Base-by-base conservation (phyloP, 345 rosid species). In the Gossypium herbaceum region DNA sequence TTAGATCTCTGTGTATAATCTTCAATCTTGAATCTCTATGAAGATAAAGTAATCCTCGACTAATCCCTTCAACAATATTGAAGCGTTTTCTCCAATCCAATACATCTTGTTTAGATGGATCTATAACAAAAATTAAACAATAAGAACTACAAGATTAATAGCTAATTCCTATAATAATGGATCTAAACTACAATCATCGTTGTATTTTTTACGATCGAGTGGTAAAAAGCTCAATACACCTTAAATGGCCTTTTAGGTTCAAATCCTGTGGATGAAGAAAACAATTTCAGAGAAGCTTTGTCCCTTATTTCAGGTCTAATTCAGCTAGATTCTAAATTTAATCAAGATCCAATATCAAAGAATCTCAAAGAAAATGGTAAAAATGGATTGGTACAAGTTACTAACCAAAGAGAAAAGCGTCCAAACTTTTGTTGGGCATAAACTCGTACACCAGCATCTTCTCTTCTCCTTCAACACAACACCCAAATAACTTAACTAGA, bases 1-100 rank as follows among this genome's bases (percentile, higher is more conserved):
- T 79, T 5, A 84, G 41, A 68, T 84, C 84, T 27, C 85, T 64
- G 9, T 81, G 85, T 68, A 84, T 76, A 34, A 84, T 73, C 54
- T 69, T 50, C 3, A 79, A 22, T 52, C 81, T 65, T 34, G 85
- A 82, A 50, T 82, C 82, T 57, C 61, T 57, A 10, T 57, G 61
- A 20, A 57, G 67, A 62, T 62, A 62, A 16, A 62, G 45, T 19
- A 29, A 12, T 15, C 67, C 67, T 29, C 67, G 13, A 62, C 45
- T 62, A 16, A 62, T 57, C 9, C 61, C 61, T 57, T 57, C 61
- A 20, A 57, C 20, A 9, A 57, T 57, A 19, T 10, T 57, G 13
- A 57, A 57, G 12, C 29, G 29, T 57, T 57, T 57, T 20, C 12
- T 2, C 61, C 61, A 57, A 57, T 62, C 22, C 67, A 62, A 62